These are phyloP conservation scores for Cystofilobasidium bisporidii DNA, from an alignment of 768 basidiomycete species.

Conservation along the genomic window DNA sequence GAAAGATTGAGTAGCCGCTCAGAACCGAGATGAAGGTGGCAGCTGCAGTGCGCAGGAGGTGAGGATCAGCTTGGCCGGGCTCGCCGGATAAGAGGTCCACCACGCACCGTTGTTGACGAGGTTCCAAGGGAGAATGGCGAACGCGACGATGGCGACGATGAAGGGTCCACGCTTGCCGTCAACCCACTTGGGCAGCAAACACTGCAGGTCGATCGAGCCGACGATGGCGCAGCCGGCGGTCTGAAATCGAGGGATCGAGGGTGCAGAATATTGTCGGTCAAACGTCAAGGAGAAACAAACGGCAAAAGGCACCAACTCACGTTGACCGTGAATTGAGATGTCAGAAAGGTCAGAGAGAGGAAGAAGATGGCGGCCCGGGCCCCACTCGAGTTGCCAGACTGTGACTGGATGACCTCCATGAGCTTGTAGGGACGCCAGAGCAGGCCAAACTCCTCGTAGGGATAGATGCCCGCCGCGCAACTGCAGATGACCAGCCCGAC, in stretches of 20 bases:
- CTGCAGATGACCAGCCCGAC: conserved; percentile 36
- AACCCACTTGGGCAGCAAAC: conserved; percentile 22
- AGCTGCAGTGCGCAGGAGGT: conserved; percentile 1
- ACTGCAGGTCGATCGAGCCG: conserved; percentile 32
- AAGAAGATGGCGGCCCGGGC: conserved; percentile 38
- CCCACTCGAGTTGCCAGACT: conserved; percentile 30
- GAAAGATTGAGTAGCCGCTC: conserved; percentile 14
- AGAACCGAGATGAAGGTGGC: conserved; percentile 34
- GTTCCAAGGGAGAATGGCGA: conserved; percentile 34
- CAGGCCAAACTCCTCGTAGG: conserved; percentile 28
- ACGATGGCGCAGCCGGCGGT: conserved; percentile 33
- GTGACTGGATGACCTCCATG: conserved; percentile 22
- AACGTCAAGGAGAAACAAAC: not conserved
- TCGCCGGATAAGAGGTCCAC: no score
- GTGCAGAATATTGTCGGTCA: no score
- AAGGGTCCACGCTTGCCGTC: conserved; percentile 13
- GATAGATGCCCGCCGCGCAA: conserved; percentile 33
- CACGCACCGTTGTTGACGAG: conserved; percentile 18
- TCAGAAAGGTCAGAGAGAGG: conserved; percentile 34
- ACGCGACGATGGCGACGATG: conserved; percentile 31
- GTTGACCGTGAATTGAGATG: conserved; percentile 34
- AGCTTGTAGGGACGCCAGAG: conserved; percentile 30
- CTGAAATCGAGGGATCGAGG: conserved; percentile 1
- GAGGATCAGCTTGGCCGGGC: no score
- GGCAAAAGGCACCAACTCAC: conserved; percentile 14